phyloP scores from a whole-genome alignment of 352 stramenopile genomes.

The Globisporangium heterothallicum region DNA sequence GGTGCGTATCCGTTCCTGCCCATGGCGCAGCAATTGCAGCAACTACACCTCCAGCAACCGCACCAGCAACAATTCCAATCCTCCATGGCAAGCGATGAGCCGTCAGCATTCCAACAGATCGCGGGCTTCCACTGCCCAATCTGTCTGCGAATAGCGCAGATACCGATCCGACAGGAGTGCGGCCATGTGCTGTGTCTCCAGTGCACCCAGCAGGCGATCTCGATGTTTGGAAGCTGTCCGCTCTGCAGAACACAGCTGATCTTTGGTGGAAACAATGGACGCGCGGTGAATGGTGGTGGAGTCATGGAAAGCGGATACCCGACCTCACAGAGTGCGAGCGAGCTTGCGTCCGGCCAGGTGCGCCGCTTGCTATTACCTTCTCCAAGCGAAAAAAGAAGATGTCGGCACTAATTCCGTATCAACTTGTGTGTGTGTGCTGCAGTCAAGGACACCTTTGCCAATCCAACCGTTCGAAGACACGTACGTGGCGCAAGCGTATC shows the following conservation, averaged over 20 bases:
- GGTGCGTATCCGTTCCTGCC: not conserved
- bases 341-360: not conserved
- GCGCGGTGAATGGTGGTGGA: not conserved
- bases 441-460: not conserved
- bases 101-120: slow-evolving; percentile 2
- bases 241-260: slow-evolving; percentile 47
- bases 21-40: slow-evolving; percentile 3
- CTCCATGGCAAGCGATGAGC: not conserved
- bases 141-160: slow-evolving; percentile 34
- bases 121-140: slow-evolving; percentile 32
- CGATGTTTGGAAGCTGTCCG: slow-evolving; percentile 30
- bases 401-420: not conserved
- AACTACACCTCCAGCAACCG: slow-evolving; percentile 21
- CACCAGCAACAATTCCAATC: slow-evolving; percentile 8
- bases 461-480: not conserved
- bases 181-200: slow-evolving; percentile 45
- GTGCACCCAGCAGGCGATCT: slow-evolving; percentile 45
- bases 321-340: not conserved
- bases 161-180: slow-evolving; percentile 41
- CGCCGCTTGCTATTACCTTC: not conserved
- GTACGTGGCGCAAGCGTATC: not conserved
- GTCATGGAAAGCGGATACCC: not conserved
- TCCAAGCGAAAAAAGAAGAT: not conserved
- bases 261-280: slow-evolving; percentile 17
- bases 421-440: not conserved